Conservation (phyloP, 2,329 filamentous ascomycete genomes). For the Fusarium torulosum region DNA sequence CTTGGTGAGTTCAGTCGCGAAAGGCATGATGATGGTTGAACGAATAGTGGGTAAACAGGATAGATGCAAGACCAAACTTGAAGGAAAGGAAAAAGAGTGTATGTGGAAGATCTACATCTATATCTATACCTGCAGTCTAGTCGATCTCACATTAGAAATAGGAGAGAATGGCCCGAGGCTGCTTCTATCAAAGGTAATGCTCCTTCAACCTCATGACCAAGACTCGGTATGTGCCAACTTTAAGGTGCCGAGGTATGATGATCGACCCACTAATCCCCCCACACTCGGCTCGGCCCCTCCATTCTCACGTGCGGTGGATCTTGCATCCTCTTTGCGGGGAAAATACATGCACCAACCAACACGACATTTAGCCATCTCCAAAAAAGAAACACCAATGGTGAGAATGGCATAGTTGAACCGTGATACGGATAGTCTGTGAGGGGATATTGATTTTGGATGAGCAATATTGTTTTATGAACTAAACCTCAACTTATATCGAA, state of each 20-base stretch:
- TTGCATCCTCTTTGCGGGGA: conserved; percentile 32
- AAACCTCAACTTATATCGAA: conserved; percentile 1
- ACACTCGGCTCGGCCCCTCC: conserved; percentile 38
- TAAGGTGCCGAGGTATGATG: conserved; percentile 41
- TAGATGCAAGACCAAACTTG: neutral
- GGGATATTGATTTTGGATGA: neutral
- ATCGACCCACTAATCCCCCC: conserved; percentile 13
- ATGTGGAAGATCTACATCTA: neutral
- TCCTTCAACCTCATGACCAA: neutral
- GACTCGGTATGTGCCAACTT: conserved; percentile 9
- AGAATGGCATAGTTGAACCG: neutral
- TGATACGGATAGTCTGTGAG: neutral
- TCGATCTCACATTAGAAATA: conserved; percentile 11
- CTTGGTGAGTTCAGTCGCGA: conserved; percentile 69
- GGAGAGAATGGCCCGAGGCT: conserved; percentile 26
- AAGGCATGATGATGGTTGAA: conserved; percentile 61
- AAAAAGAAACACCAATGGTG: neutral
- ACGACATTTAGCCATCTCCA: neutral
- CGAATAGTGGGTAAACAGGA: neutral
- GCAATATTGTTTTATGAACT: neutral
- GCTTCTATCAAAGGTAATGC: neutral
- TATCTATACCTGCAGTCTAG: neutral
- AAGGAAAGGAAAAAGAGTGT: neutral
- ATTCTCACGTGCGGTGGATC: conserved; percentile 43
- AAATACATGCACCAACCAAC: too few species aligned